phyloP scores from a whole-genome alignment of 2,329 filamentous ascomycete species.

The Pseudogymnoascus verrucosus region DNA sequence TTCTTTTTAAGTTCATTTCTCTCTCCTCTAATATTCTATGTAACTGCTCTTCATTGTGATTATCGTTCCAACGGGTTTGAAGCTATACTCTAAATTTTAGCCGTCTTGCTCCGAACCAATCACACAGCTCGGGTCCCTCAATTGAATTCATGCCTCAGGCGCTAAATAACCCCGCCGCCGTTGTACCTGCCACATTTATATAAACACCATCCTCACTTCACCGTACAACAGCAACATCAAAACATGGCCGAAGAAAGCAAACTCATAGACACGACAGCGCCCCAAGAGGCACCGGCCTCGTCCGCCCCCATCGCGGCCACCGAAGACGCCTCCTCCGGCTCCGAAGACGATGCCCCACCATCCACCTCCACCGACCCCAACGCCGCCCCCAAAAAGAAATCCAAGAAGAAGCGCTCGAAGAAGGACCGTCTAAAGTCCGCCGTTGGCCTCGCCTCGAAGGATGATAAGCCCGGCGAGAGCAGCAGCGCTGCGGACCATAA shows the following conservation, averaged over 20 bases:
- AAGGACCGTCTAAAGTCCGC: slow-evolving; percentile 49
- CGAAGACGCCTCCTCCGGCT: slow-evolving; percentile 36
- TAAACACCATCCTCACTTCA: neutral
- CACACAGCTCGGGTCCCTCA: neutral
- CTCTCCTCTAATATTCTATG: too few relatives aligned
- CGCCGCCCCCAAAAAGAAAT: slow-evolving; percentile 29
- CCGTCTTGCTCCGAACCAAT: neutral
- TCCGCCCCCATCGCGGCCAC: slow-evolving; percentile 31
- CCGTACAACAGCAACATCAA: neutral
- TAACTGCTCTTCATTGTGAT: neutral
- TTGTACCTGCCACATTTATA: slow-evolving; percentile 5
- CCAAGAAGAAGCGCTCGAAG: slow-evolving; percentile 60
- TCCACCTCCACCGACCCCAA: slow-evolving; percentile 24
- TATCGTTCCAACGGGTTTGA: neutral
- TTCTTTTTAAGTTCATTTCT: neutral
- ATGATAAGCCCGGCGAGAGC: slow-evolving; percentile 19
- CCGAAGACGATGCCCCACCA: slow-evolving; percentile 30
- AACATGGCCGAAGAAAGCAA: slow-evolving; percentile 9
- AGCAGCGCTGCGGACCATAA: slow-evolving; percentile 40
- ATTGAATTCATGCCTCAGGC: neutral
- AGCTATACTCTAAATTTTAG: neutral
- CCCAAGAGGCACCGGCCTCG: neutral
- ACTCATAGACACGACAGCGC: neutral
- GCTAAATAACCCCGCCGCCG: neutral
- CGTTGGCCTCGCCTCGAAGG: slow-evolving; percentile 25